Conservation (phyloP, 345 rosid genomes). For the Syzygium jambos region DNA sequence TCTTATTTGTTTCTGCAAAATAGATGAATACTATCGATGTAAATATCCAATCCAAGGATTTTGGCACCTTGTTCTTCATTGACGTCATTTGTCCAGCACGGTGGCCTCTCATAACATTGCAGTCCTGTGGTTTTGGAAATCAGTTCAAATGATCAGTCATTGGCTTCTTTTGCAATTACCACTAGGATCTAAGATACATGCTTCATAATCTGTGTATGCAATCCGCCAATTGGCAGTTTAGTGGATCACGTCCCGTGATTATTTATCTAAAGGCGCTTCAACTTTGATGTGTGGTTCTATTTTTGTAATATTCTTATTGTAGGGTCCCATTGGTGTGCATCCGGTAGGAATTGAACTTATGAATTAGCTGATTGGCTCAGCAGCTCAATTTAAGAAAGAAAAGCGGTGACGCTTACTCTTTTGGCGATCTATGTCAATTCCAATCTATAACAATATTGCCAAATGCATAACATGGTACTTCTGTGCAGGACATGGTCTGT, state of each 20-base stretch:
- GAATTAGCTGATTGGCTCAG: no score
- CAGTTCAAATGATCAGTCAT: neutral
- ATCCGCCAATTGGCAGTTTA: neutral
- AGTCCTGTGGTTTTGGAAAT: neutral
- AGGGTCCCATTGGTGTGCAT: no score
- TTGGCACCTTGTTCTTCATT: neutral
- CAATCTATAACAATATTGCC: no score
- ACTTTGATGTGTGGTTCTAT: neutral
- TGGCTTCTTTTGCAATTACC: neutral
- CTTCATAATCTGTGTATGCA: neutral
- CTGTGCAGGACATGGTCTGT: no score
- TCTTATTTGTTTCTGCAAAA: neutral
- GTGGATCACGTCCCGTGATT: neutral
- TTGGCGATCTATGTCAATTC: no score
- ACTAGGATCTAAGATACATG: neutral
- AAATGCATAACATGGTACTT: no score
- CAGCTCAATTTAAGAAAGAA: no score
- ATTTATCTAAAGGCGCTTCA: neutral
- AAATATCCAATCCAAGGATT: neutral
- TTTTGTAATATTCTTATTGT: no score
- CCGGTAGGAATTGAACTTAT: no score
- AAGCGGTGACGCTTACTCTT: no score
- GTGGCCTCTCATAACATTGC: neutral
- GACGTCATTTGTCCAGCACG: neutral
- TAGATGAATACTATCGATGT: neutral